Base-by-base conservation (phyloP, 768 basidiomycete genomes). In the Lentinula sp. region DNA sequence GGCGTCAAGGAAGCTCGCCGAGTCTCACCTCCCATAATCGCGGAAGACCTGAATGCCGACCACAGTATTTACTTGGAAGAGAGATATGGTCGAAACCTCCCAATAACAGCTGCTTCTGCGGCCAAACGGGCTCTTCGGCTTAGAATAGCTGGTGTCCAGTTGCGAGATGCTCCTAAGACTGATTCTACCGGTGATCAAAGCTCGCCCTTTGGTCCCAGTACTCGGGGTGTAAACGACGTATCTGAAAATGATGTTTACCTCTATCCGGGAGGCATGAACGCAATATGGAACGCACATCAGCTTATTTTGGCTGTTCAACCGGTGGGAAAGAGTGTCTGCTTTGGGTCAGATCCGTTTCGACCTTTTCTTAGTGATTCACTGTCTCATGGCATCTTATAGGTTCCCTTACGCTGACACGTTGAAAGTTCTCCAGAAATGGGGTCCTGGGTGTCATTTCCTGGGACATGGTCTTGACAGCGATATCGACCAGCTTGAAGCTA, bases 381-480 rank as follows among this genome's bases (percentile, higher is more conserved):
- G 31, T 31, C 50, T 11, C 18, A 52, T 18, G 28, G 6, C 23
- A 7, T 37, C 28, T 23, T 31, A 37, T 64, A 97, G 95, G 15
- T 99, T 98, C 73, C 89, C 95, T 0, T 99, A 98, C 71, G 92
- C 86, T 8, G 96, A 98, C 69, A 98, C 96, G 4, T 82, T 96
- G 61, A 98, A 98, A 72, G 83, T 95, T 43, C 78, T 98, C 1
- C 79, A 95, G 66, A 98, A 99, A 73, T 98, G 95, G 94, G 96
- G 96, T 1, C 92, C 91, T 2, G 96, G 96, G 1, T 93, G 87
- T 65, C 81, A 93, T 70, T 95, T 98, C 77, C 80, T 93, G 49
- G 95, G 94, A 5, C 77, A 83, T 62, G 95, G 95, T 0, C 72
- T 87, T 7, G 86, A 92, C 60, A 71, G 79, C 15, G 92, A 94